Conservation (phyloP, 768 basidiomycete genomes). For the Porphyrellus cyaneotinctus region DNA sequence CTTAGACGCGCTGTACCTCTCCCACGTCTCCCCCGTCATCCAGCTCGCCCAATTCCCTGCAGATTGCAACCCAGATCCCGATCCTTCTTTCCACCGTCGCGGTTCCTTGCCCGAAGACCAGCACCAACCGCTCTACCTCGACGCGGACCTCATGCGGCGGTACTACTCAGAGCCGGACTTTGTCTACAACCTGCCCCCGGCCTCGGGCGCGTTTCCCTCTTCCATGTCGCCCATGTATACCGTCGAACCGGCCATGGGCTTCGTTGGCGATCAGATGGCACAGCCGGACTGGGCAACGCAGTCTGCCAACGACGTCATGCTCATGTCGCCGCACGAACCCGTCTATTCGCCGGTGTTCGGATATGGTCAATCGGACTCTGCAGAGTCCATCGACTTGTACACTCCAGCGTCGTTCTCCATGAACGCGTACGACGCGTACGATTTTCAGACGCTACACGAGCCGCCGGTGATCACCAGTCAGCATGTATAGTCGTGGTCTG, state of each 20-base stretch:
- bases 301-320: slow-evolving; percentile 10
- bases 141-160: slow-evolving; percentile 18
- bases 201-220: slow-evolving; percentile 7
- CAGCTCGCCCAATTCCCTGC: slow-evolving; percentile 18
- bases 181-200: slow-evolving; percentile 8
- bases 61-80: slow-evolving; percentile 11
- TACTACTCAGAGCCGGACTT: slow-evolving; percentile 20
- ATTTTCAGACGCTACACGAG: slow-evolving; percentile 32
- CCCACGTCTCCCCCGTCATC: slow-evolving; percentile 18
- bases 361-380: slow-evolving; percentile 19
- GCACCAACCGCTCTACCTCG: slow-evolving; percentile 21
- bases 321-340: slow-evolving; percentile 15
- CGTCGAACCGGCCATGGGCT: slow-evolving; percentile 9
- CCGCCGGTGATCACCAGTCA: slow-evolving; percentile 20
- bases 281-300: slow-evolving; percentile 14
- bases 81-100: slow-evolving; percentile 11
- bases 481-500: slow-evolving; percentile 14
- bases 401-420: slow-evolving; percentile 12
- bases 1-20: slow-evolving; percentile 18
- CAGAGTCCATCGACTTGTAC: slow-evolving; percentile 19
- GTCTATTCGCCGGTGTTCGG: slow-evolving; percentile 16
- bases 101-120: slow-evolving; percentile 22
- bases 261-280: slow-evolving; percentile 9
- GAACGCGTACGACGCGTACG: slow-evolving; percentile 30
- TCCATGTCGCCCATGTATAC: slow-evolving; percentile 25